Base-by-base conservation (phyloP, 306 rosid species). In the Cucumis melo region DNA sequence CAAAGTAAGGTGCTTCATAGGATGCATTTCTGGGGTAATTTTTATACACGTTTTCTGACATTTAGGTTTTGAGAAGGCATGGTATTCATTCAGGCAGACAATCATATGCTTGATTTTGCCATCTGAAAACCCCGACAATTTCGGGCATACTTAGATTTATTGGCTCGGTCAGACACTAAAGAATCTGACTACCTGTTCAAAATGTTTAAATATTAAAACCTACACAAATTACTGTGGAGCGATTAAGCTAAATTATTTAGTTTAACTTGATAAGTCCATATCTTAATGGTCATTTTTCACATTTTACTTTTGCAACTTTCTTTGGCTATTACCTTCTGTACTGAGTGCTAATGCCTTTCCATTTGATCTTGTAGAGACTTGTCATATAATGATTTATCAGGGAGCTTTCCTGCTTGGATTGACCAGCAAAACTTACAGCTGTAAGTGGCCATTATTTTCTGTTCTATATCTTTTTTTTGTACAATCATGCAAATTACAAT, bases 341-440 rank as follows among this genome's bases (percentile, higher is more conserved):
- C 42, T 20, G 53, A 38, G 14, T 42, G 19, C 61, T 77, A 9
- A 77, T 24, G 16, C 55, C 17, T n/a, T 77, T 7, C 60, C 39
- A 21, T 27, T 32, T 48, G n/a, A 65, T 83, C 53, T 85, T 80
- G 86, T 89, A 93, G 98, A 81, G 98, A 93, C 84, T 62, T 91
- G 72, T 93, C 96, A 10, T 91, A 93, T 93, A 93, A 93, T 79
- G 64, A 83, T 77, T 82, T 91, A 77, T 51, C 82, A 5, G 98
- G 98, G 71, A 84, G 83, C 79, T 29, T 93, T 73, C 98, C 98
- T 62, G 79, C 96, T 66, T 93, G 98, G 98, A 85, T 82, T 75
- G 86, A 70, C 29, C 66, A 77, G 42, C 76, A 6, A 67, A 80
- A 80, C 80, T 74, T 89, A 63, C 88, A 88, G 71, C 75, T 88